Conservation (phyloP, 345 rosid genomes). For the Mercurialis annua region DNA sequence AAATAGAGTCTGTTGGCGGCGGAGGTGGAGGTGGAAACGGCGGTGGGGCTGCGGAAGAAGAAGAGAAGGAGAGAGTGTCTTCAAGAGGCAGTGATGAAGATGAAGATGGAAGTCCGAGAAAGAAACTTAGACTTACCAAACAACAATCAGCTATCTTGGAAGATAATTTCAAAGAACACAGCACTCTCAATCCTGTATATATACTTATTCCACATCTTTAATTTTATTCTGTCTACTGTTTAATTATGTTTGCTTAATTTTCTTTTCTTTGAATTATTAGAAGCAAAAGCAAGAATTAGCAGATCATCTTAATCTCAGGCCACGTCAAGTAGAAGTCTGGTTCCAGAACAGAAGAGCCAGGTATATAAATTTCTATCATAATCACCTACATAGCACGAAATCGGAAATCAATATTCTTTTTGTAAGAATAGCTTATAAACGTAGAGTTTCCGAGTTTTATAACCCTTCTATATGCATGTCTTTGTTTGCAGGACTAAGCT, state of each 20-base stretch:
- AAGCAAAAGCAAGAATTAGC: conserved; percentile 61
- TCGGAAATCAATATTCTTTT: not conserved
- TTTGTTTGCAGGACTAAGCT: conserved; percentile 48
- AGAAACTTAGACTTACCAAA: conserved; percentile 51
- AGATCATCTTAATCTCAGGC: conserved; percentile 73
- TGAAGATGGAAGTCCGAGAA: conserved; percentile 51
- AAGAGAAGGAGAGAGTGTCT: conserved; percentile 33
- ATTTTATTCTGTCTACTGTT: conserved; percentile 4
- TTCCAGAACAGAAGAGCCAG: conserved; percentile 98
- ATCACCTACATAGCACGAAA: not conserved
- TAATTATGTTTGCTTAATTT: not conserved
- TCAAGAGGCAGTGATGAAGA: conserved; percentile 43
- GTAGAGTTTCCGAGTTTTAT: too few relatives aligned
- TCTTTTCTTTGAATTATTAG: conserved; percentile 33
- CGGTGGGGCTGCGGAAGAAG: conserved; percentile 18
- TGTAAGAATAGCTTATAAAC: too few relatives aligned
- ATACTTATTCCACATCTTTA: conserved; percentile 10
- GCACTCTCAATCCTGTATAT: conserved; percentile 57
- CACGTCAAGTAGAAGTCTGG: conserved; percentile 98
- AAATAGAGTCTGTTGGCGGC: conserved; percentile 19
- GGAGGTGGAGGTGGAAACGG: conserved; percentile 10
- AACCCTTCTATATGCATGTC: not conserved
- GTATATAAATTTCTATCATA: conserved; percentile 24
- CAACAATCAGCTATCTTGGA: conserved; percentile 43
- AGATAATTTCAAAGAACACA: conserved; percentile 48